phyloP scores from a whole-genome alignment of 768 basidiomycete species.

The Phaffia tasmanica region DNA sequence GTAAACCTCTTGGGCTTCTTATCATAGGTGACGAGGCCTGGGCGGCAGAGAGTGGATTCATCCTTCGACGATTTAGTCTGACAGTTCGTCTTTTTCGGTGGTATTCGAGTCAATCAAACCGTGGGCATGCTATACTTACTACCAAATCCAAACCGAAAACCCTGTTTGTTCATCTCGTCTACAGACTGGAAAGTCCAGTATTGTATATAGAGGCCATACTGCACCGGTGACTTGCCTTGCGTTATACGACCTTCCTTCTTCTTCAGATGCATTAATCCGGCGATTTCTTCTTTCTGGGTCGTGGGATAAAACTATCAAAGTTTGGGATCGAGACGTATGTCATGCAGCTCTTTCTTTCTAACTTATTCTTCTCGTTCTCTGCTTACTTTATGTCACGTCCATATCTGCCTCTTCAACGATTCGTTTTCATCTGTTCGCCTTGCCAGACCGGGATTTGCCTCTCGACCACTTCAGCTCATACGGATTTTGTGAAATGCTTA shows the following conservation, averaged over 20 bases:
- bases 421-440: constrained; percentile 6
- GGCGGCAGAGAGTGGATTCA: constrained; percentile 77
- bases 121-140: constrained; percentile 2
- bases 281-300: constrained; percentile 69
- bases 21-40: constrained; percentile 59
- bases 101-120: background rate
- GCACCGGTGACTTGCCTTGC: constrained; percentile 79
- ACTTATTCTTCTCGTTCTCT: background rate
- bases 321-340: constrained; percentile 70
- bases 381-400: background rate
- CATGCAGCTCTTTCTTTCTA: constrained; percentile 13
- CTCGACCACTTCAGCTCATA: constrained; percentile 63
- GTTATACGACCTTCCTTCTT: constrained; percentile 39
- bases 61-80: constrained; percentile 61
- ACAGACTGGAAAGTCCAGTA: constrained; percentile 68
- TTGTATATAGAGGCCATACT: constrained; percentile 68
- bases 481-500: constrained; percentile 82
- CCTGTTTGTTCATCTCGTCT: constrained; percentile 18
- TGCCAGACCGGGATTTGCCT: constrained; percentile 57
- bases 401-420: background rate
- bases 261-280: background rate
- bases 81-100: constrained; percentile 46
- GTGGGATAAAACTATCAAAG: constrained; percentile 90
- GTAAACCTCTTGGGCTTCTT: constrained; percentile 61
- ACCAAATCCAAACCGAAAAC: background rate